Conservation (phyloP, 441 rosid species). For the Lepidium campestre region DNA sequence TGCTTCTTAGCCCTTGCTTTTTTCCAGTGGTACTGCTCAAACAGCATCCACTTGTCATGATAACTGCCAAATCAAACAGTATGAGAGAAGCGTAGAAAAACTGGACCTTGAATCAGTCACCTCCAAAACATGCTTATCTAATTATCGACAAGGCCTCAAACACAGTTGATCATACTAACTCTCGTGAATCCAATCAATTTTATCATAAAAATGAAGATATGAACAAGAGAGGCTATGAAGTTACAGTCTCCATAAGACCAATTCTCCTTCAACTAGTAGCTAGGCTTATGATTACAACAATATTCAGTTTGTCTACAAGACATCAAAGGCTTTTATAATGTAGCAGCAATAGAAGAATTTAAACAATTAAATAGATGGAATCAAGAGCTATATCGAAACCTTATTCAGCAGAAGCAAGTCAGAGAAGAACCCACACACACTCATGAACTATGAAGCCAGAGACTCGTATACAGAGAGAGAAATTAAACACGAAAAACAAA, state of each 20-base stretch:
- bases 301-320: background rate
- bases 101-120: background rate
- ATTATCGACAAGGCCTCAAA: background rate
- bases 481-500: background rate
- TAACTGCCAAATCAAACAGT: slow-evolving; percentile 46
- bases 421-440: background rate
- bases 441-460: background rate
- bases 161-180: background rate
- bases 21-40: slow-evolving; percentile 87
- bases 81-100: background rate
- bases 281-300: background rate
- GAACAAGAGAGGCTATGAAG: background rate
- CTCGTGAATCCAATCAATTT: background rate
- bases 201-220: background rate
- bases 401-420: background rate
- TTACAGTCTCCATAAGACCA: background rate
- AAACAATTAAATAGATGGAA: background rate
- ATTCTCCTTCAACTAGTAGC: background rate
- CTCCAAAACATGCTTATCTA: background rate
- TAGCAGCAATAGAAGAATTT: background rate
- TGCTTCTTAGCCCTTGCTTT: slow-evolving; percentile 62
- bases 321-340: background rate
- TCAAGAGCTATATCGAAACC: background rate
- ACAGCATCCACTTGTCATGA: slow-evolving; percentile 84
- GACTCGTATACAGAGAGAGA: background rate